Evolutionary conservation across 768 basidiomycete genomes (phyloP), one percentile per base, ranked within the genome.

Genomic region (Mycena maculata): DNA sequence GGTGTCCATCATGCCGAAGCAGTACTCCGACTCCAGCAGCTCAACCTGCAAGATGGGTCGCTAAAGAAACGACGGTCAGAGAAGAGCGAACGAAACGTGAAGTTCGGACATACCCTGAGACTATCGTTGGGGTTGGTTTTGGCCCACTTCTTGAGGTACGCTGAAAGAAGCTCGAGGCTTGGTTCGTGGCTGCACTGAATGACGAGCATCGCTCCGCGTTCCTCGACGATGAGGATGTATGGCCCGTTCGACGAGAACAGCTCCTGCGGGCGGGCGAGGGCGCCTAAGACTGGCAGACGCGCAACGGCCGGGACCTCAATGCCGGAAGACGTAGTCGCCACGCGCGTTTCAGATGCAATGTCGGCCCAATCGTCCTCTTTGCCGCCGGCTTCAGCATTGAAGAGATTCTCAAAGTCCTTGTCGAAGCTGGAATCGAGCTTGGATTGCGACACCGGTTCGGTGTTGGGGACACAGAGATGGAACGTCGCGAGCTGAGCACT

Each of bases 171-270:
- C 28, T 81, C 77, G 4, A 83, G 73, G 41, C 77, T 81, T 3
- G 75, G 71, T 52, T 82, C 79, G 57, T 82, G 81, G 65, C 81
- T 82, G 55, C 78, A 75, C 58, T 80, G 78, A 20, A 83, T 68
- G 30, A 75, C 50, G 28, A 82, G 71, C 1, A 73, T 71, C 45
- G 67, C 55, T 16, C 70, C 71, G 5, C 72, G 72, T 9, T 75
- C 69, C 36, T 81, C 78, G 22, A 82, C 72, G n/a, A 76, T 77
- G 54, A 83, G 66, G 31, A 79, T 72, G 54, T 80, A 77, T 8
- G 81, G 80, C 0, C 74, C 60, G 4, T 71, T 76, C 2, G 44
- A 55, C 45, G 68, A 74, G 73, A 81, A 80, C 1, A 82, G 71
- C 6, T 81, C 77, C 2, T 67, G 68, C 0, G 82, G 82, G 13